Conservation (phyloP, 108 stramenopile genomes). For the Discostella stelligeroides region DNA sequence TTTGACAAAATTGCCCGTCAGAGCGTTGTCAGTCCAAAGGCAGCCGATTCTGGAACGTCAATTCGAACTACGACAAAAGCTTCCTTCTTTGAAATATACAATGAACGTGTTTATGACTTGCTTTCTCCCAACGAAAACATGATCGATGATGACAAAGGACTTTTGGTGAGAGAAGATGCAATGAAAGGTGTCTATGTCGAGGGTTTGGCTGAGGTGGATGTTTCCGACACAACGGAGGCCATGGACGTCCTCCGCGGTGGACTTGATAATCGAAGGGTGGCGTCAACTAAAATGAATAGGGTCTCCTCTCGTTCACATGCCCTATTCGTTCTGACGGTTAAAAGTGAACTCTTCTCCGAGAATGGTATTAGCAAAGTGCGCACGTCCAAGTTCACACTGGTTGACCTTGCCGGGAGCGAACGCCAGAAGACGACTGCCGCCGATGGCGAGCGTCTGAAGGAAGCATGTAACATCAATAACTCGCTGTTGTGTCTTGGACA, state of each 20-base stretch:
- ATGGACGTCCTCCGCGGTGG: conserved; percentile 38
- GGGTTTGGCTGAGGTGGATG: conserved; percentile 51
- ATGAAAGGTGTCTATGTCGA: conserved; percentile 62
- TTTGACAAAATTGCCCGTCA: conserved; percentile 35
- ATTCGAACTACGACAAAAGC: conserved; percentile 49
- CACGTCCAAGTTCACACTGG: conserved; percentile 45
- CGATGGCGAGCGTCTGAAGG: conserved; percentile 64
- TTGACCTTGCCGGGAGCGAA: conserved; percentile 53
- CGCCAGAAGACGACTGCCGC: conserved; percentile 48
- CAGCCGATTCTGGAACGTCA: conserved; percentile 1
- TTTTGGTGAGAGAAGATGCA: conserved; percentile 62
- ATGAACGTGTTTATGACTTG: conserved; percentile 57
- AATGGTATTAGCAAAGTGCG: conserved; percentile 39
- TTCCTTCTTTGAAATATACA: conserved; percentile 60
- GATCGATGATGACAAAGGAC: conserved; percentile 45
- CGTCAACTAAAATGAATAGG: conserved; percentile 76
- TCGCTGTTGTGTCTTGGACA: conserved; percentile 69
- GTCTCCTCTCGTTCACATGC: conserved; percentile 64
- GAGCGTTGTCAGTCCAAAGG: not conserved
- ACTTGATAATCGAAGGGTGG: conserved; percentile 32
- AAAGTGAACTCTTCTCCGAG: conserved; percentile 28
- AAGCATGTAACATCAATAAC: conserved; percentile 77
- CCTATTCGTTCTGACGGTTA: conserved; percentile 58
- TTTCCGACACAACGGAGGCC: conserved; percentile 31
- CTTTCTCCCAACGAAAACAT: conserved; percentile 43